These are phyloP conservation scores for Leptographium flavum DNA, from an alignment of 2,329 filamentous ascomycete species.

Conservation along the genomic window DNA sequence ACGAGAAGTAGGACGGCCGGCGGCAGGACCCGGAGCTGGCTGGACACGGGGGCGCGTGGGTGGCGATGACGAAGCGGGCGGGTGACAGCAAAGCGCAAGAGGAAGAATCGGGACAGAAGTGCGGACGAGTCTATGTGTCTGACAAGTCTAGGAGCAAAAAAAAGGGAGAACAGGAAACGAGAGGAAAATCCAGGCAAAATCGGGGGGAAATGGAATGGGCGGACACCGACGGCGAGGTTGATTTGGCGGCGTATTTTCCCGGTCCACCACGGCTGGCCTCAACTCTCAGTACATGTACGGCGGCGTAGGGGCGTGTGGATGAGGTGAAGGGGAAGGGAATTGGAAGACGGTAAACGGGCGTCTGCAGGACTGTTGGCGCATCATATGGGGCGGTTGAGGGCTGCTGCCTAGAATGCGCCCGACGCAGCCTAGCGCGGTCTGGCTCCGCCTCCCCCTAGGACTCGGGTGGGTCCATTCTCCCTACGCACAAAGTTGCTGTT, in stretches of 20 bases:
- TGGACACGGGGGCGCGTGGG: not conserved
- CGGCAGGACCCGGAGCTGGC: not conserved
- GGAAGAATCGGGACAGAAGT: not conserved
- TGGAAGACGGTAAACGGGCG: constrained; percentile 2
- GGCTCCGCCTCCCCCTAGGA: constrained; percentile 12
- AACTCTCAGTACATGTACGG: not conserved
- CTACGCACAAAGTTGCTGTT: not conserved
- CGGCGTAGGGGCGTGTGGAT: not conserved
- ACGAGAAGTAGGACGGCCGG: not conserved
- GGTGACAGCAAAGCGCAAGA: not conserved
- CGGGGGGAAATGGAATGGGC: no score
- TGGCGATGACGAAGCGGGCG: not conserved
- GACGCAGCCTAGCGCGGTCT: constrained; percentile 8
- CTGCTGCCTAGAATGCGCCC: constrained; percentile 13
- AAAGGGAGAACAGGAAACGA: not conserved
- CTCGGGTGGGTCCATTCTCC: constrained; percentile 2
- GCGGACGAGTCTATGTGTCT: no score
- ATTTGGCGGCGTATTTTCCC: no score
- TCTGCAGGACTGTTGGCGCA: not conserved
- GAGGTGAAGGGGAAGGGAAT: constrained; percentile 1
- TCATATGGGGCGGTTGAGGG: constrained; percentile 10
- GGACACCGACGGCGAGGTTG: not conserved
- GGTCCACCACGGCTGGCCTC: not conserved
- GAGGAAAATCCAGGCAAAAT: no score
- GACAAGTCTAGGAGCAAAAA: no score